A percentile compares a stretch with the other conserved stretches of the same genome.
Conservation (phyloP, 352 stramenopile species). For the Aphanomyces euteiches region DNA sequence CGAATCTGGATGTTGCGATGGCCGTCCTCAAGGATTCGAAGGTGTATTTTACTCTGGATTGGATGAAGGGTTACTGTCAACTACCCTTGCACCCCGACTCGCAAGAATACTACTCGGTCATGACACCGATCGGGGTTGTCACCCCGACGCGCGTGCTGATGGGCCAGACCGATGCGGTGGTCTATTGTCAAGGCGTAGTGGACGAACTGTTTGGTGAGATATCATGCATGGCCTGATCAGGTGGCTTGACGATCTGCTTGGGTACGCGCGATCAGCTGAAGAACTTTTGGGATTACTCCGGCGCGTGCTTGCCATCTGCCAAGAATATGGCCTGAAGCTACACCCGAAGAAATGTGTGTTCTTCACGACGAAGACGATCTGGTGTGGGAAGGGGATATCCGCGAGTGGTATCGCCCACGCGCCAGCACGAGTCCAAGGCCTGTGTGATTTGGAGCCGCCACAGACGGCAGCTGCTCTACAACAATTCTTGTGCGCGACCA, state of each 20-base stretch:
- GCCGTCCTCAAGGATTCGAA: neutral
- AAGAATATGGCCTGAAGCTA: no score
- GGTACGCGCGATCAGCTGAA: neutral
- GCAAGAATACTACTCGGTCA: slow-evolving; percentile 21
- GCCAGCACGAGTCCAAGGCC: no score
- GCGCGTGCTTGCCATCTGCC: no score
- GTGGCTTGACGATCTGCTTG: neutral
- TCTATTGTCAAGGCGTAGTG: slow-evolving; percentile 33
- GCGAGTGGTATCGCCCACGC: no score
- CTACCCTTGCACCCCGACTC: slow-evolving; percentile 23
- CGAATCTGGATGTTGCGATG: slow-evolving; percentile 24
- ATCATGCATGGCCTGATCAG: neutral
- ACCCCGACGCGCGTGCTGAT: slow-evolving; percentile 31
- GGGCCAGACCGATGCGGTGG: slow-evolving; percentile 33
- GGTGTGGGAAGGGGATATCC: no score
- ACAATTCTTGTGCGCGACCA: no score
- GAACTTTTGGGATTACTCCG: neutral
- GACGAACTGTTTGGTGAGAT: slow-evolving; percentile 28
- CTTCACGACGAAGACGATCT: no score
- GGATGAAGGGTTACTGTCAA: slow-evolving; percentile 32
- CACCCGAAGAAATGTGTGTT: no score
- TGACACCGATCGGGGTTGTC: no score
- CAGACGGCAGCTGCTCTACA: no score
- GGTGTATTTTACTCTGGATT: slow-evolving; percentile 23
- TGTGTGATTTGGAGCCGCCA: no score